These are phyloP conservation scores for Amniculicola lignicola DNA, from an alignment of 495 filamentous ascomycete species.

Conservation along the genomic window DNA sequence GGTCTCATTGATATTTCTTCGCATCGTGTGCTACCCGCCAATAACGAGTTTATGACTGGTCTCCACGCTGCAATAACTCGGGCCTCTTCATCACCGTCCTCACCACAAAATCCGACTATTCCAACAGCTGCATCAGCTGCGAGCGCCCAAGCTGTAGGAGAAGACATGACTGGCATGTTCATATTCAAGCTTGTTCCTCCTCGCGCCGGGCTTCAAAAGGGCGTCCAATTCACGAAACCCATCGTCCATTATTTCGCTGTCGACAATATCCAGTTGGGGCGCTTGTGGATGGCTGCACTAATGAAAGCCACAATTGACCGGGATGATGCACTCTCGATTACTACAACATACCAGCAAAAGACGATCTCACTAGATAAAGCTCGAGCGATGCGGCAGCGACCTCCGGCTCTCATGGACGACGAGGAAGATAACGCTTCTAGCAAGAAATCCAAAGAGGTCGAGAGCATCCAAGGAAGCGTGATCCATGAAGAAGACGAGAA, in stretches of 20 bases:
- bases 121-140: constrained; percentile 49
- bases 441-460: constrained; percentile 29
- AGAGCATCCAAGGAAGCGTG: constrained; percentile 24
- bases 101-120: constrained; percentile 62
- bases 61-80: constrained; percentile 91
- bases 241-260: constrained; percentile 97
- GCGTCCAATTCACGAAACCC: constrained; percentile 94
- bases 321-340: constrained; percentile 72
- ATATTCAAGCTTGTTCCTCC: constrained; percentile 98
- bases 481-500: constrained; percentile 32
- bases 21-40: constrained; percentile 92
- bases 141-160: constrained; percentile 27
- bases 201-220: constrained; percentile 78
- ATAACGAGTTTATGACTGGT: constrained; percentile 83
- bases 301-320: constrained; percentile 99
- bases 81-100: constrained; percentile 70
- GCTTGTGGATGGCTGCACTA: constrained; percentile 96
- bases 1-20: constrained; percentile 96
- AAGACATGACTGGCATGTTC: constrained; percentile 59
- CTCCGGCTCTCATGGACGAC: constrained; percentile 77
- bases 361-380: constrained; percentile 88
- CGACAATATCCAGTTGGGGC: constrained; percentile 79
- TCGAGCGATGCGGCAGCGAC: constrained; percentile 74
- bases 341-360: constrained; percentile 90
- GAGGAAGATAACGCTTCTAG: constrained; percentile 49